A percentile compares a stretch with the other conserved stretches of the same genome.
These are phyloP conservation scores for Luzula sylvatica DNA, from an alignment of 176 grass and related monocot genomes.

Conservation along the genomic window DNA sequence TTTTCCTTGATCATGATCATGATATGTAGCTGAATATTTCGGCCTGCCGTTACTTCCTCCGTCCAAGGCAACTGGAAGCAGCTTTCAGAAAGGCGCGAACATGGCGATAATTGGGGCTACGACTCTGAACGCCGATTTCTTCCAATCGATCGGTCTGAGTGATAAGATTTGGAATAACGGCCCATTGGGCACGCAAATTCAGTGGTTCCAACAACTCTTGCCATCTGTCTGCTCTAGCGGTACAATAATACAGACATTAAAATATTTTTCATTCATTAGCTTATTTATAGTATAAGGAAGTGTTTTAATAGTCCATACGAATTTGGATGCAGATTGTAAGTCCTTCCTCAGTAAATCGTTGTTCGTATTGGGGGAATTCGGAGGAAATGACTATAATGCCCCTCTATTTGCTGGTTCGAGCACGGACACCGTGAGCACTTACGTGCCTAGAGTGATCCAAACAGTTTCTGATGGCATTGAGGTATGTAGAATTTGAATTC, in stretches of 20 bases:
- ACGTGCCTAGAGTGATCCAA: constrained; percentile 39
- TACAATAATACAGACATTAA: no score
- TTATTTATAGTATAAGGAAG: no score
- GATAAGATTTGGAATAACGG: constrained; percentile 56
- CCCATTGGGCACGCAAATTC: constrained; percentile 49
- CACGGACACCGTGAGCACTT: constrained; percentile 32
- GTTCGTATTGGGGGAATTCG: constrained; percentile 61
- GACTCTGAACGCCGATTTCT: constrained; percentile 50
- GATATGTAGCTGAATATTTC: constrained; percentile 43
- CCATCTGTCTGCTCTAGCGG: constrained; percentile 57
- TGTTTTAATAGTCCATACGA: no score
- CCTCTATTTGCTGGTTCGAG: constrained; percentile 40
- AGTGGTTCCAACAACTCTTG: constrained; percentile 62
- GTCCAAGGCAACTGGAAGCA: constrained; percentile 34
- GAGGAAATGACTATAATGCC: constrained; percentile 83
- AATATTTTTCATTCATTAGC: no score
- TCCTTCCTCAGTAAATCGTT: constrained; percentile 37
- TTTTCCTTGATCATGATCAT: neutral
- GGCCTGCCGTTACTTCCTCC: constrained; percentile 59
- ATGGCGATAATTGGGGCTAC: constrained; percentile 89
- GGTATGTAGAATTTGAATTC: constrained; percentile 18
- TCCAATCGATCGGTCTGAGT: constrained; percentile 38
- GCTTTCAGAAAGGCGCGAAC: constrained; percentile 60
- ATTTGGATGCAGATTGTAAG: constrained; percentile 37
- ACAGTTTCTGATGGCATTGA: constrained; percentile 44